A percentile compares a stretch with the other conserved stretches of the same genome.
Conservation (phyloP, 305 asterid species). For the Plantago coronopus region DNA sequence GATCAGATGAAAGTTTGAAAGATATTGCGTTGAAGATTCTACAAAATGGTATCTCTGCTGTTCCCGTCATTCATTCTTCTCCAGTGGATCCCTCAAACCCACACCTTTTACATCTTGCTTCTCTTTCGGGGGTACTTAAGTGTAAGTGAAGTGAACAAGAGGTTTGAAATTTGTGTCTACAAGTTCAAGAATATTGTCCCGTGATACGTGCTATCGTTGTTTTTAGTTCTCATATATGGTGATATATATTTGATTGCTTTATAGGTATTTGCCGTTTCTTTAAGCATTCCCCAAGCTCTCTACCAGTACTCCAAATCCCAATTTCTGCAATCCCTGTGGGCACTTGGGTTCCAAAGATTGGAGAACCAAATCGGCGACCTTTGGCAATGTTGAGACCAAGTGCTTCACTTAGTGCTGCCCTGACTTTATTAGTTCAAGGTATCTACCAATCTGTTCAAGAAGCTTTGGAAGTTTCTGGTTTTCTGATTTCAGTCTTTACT, state of each 20-base stretch:
- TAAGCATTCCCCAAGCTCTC: conserved; percentile 67
- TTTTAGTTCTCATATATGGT: conserved; percentile 7
- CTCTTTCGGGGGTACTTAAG: conserved; percentile 81
- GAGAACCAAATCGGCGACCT: conserved; percentile 64
- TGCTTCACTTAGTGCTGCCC: conserved; percentile 72
- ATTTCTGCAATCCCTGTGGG: conserved; percentile 65
- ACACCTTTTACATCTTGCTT: conserved; percentile 80
- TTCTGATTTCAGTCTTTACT: neutral
- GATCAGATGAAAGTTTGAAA: conserved; percentile 77
- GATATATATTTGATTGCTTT: conserved; percentile 24
- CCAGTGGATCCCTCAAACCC: conserved; percentile 72
- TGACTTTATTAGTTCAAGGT: conserved; percentile 84
- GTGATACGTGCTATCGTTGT: neutral
- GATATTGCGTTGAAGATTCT: conserved; percentile 75
- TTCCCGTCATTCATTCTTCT: conserved; percentile 76
- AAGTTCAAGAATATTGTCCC: neutral
- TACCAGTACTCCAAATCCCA: conserved; percentile 74
- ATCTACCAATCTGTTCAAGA: neutral
- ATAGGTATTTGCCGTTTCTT: conserved; percentile 86
- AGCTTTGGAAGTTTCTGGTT: neutral
- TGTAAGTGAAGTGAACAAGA: conserved; percentile 39
- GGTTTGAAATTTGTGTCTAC: neutral
- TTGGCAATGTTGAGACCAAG: conserved; percentile 80
- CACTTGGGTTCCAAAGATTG: conserved; percentile 87
- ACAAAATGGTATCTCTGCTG: conserved; percentile 70